Evolutionary conservation across 2,329 filamentous ascomycete genomes (phyloP).

Genomic region (Stagonosporopsis vannaccii): DNA sequence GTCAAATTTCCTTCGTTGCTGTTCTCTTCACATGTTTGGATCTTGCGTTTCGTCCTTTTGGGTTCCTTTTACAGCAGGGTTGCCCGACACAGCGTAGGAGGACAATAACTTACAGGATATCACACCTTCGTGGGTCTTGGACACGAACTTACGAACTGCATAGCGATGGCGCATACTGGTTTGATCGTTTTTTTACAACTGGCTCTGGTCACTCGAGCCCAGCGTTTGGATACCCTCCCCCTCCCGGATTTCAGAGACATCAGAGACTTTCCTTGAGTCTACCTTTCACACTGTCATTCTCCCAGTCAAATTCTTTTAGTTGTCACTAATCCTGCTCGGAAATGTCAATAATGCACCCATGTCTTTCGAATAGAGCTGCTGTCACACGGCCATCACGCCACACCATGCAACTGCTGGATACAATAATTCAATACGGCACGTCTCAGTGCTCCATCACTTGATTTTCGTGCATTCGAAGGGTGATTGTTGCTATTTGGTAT

Average conservation of each 20-base stretch:
- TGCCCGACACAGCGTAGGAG: background rate
- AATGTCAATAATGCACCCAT: background rate
- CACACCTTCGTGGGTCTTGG: constrained; percentile 6
- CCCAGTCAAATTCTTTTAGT: background rate
- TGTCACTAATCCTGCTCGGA: background rate
- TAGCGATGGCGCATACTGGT: constrained; percentile 18
- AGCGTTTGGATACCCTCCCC: constrained; percentile 6
- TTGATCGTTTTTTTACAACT: background rate
- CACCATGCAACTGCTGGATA: background rate
- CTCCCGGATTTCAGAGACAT: background rate
- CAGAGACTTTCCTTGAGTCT: background rate
- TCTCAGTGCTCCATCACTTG: background rate
- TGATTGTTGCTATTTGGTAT: background rate
- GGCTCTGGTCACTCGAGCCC: background rate
- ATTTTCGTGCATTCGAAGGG: background rate
- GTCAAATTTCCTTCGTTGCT: background rate
- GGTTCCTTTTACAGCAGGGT: background rate
- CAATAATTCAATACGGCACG: background rate
- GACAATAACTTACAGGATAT: constrained; percentile 8
- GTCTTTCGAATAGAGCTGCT: background rate
- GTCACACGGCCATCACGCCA: background rate
- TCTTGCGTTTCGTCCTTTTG: background rate
- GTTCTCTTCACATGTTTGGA: background rate
- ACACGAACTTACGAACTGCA: constrained; percentile 18
- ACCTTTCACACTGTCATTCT: background rate